These are phyloP conservation scores for Fusarium denticulatum DNA, from an alignment of 2,329 filamentous ascomycete genomes.

Conservation along the genomic window DNA sequence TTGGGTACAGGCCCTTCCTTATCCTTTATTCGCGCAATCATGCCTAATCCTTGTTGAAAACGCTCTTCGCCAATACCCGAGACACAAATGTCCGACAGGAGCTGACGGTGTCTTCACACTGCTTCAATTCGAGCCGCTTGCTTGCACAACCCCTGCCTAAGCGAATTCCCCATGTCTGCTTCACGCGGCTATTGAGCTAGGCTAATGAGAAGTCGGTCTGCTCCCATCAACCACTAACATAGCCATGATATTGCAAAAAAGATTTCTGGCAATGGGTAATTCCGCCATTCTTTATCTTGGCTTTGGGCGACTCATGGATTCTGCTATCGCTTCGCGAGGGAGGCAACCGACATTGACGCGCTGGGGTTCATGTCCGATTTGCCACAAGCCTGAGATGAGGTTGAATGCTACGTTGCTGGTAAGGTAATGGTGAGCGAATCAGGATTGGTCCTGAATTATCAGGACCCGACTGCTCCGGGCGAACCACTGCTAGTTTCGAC, in stretches of 20 bases:
- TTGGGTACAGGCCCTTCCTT: background rate
- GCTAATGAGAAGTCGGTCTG: slow-evolving; percentile 19
- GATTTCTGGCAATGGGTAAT: background rate
- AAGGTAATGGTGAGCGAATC: slow-evolving; percentile 28
- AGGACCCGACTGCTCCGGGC: slow-evolving; percentile 27
- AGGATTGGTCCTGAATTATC: slow-evolving; percentile 10
- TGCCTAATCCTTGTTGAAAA: slow-evolving; percentile 18
- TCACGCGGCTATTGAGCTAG: slow-evolving; percentile 20
- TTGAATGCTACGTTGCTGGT: slow-evolving; percentile 40
- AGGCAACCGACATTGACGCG: slow-evolving; percentile 23
- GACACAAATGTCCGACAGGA: slow-evolving; percentile 32
- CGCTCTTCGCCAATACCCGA: slow-evolving; percentile 28
- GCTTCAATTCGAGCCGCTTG: slow-evolving; percentile 20
- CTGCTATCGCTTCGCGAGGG: slow-evolving; percentile 19
- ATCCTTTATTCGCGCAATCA: slow-evolving; percentile 22
- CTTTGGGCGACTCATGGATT: background rate
- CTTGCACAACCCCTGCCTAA: slow-evolving; percentile 24
- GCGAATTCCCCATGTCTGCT: slow-evolving; percentile 10
- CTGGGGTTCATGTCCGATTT: slow-evolving; percentile 37
- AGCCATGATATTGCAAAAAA: background rate
- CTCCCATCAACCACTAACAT: background rate
- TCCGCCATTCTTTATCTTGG: background rate
- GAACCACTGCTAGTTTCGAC: slow-evolving; percentile 25
- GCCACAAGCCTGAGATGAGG: slow-evolving; percentile 34
- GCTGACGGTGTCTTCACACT: slow-evolving; percentile 14